Percentiles rank a stretch among this genome's conserved stretches.
phyloP scores from a whole-genome alignment of 305 asterid species.

The Fraxinus greggii region DNA sequence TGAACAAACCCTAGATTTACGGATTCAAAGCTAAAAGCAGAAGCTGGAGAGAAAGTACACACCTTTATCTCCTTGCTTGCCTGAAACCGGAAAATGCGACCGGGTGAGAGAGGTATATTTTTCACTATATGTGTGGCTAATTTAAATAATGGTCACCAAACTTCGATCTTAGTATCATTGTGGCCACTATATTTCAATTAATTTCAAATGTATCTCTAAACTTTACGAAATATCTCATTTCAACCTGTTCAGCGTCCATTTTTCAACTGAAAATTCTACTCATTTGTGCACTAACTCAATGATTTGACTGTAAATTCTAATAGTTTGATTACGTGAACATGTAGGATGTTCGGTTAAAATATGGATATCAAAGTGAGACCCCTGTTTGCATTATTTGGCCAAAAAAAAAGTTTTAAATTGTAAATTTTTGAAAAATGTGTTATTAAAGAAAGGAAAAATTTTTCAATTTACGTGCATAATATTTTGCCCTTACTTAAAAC shows the following conservation, averaged over 20 bases:
- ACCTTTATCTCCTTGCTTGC: slow-evolving; percentile 43
- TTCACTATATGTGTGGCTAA: slow-evolving; percentile 9
- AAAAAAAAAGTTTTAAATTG: no score
- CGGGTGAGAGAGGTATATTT: slow-evolving; percentile 30
- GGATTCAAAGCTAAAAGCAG: slow-evolving; percentile 36
- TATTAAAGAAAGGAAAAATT: no score
- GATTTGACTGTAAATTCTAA: not conserved
- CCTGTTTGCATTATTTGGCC: no score
- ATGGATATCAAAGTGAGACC: not conserved
- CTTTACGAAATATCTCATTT: not conserved
- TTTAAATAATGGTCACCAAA: not conserved
- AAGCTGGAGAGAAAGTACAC: slow-evolving; percentile 30
- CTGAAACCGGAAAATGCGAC: slow-evolving; percentile 37
- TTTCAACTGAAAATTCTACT: not conserved
- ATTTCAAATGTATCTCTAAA: not conserved
- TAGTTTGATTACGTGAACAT: not conserved
- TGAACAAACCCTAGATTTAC: slow-evolving; percentile 33
- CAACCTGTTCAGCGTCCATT: not conserved
- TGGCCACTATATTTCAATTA: not conserved
- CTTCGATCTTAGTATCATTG: not conserved
- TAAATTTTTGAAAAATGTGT: no score
- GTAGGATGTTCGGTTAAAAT: not conserved
- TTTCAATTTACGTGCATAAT: no score
- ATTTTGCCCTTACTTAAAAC: no score
- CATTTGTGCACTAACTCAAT: not conserved